Conservation (phyloP, 768 basidiomycete species). For the Calocybe indica region DNA sequence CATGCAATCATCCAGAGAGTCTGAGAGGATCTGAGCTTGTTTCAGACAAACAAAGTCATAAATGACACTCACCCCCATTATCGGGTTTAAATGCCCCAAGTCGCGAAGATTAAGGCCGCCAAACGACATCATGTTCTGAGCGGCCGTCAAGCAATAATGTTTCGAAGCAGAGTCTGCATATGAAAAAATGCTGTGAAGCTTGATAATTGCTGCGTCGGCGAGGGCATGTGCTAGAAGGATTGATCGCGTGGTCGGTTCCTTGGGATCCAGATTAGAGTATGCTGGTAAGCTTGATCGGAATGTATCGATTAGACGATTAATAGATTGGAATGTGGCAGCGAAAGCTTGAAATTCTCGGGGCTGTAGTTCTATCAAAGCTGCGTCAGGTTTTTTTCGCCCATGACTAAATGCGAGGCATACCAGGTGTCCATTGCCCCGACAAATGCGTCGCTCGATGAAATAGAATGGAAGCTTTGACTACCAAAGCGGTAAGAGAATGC, state of each 20-base stretch:
- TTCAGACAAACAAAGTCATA: constrained; percentile 5
- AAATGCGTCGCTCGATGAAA: constrained; percentile 55
- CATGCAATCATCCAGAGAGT: constrained; percentile 43
- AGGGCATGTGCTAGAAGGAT: constrained; percentile 43
- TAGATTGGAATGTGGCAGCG: constrained; percentile 34
- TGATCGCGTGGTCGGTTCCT: constrained; percentile 28
- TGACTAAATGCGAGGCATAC: constrained; percentile 19
- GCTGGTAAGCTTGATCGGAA: constrained; percentile 31
- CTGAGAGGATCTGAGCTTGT: constrained; percentile 17
- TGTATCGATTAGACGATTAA: constrained; percentile 39
- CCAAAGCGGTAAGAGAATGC: constrained; percentile 33
- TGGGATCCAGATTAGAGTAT: constrained; percentile 22
- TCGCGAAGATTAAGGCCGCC: constrained; percentile 32
- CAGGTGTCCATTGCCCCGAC: constrained; percentile 39
- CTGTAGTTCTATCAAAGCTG: constrained; percentile 30
- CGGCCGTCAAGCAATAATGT: constrained; percentile 36
- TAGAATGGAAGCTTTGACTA: constrained; percentile 50
- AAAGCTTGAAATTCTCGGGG: constrained; percentile 37
- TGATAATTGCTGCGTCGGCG: constrained; percentile 42
- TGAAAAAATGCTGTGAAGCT: constrained; percentile 44
- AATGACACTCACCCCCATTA: constrained; percentile 42
- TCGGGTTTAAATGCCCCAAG: constrained; percentile 37
- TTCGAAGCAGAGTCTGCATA: constrained; percentile 36
- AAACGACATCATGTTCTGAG: constrained; percentile 35
- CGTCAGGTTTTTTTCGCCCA: neutral